phyloP scores from a whole-genome alignment of 176 grass and related monocot genomes.

The Tuctoria greenei region DNA sequence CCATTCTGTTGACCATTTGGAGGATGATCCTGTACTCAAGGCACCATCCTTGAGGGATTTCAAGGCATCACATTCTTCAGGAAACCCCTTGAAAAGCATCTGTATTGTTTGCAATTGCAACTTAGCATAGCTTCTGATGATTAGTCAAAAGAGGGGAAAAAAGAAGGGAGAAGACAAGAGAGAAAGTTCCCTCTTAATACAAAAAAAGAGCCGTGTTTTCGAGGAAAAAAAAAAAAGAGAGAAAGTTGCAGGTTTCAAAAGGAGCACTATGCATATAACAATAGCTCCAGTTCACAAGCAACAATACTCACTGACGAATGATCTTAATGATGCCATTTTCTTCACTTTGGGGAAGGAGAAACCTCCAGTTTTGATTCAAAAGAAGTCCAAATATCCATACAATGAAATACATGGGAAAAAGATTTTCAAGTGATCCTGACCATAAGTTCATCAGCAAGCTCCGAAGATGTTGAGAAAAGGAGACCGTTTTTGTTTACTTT shows the following conservation, averaged over 20 bases:
- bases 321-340: not conserved
- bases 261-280: not conserved
- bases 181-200: too few relatives aligned
- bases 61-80: constrained; percentile 59
- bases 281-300: not conserved
- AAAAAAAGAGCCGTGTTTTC: too few relatives aligned
- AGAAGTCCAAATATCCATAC: constrained; percentile 2
- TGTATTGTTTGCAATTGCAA: constrained; percentile 36
- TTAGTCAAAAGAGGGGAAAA: not conserved
- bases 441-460: constrained; percentile 98
- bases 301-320: not conserved
- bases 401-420: constrained; percentile 19
- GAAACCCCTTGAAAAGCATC: constrained; percentile 95
- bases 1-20: constrained; percentile 80
- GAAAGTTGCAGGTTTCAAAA: not conserved
- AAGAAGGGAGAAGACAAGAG: not conserved
- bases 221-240: not conserved
- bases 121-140: constrained; percentile 2
- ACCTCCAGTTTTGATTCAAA: not conserved
- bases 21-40: constrained; percentile 53
- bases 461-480: constrained; percentile 85
- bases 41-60: constrained; percentile 69
- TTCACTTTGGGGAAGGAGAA: not conserved
- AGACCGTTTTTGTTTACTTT: constrained; percentile 85
- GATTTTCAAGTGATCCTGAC: constrained; percentile 34